A percentile compares a stretch with the other conserved stretches of the same genome.
Conservation (phyloP, 225 moss, liverwort and hornwort genomes). For the Lunularia cruciata region DNA sequence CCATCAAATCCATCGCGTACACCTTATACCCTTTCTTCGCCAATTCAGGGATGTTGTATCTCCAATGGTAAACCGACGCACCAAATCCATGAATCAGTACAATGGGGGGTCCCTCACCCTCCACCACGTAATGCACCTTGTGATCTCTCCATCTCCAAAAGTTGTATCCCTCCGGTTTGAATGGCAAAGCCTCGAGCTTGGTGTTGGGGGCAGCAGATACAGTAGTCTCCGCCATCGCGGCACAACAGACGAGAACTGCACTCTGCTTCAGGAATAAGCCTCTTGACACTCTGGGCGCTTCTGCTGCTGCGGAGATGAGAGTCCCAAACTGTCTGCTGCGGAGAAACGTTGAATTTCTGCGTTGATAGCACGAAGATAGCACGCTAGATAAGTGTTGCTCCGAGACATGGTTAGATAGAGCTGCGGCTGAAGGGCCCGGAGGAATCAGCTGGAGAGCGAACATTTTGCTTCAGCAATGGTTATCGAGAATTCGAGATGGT, state of each 20-base stretch:
- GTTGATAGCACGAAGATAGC: not conserved
- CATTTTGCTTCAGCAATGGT: not conserved
- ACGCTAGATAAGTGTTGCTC: not conserved
- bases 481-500: too few species aligned
- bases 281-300: constrained; percentile 27
- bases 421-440: not conserved
- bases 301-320: not conserved
- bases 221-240: constrained; percentile 42
- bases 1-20: constrained; percentile 89
- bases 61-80: constrained; percentile 92
- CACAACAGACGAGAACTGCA: constrained; percentile 32
- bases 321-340: not conserved
- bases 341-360: not conserved
- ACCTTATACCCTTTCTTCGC: constrained; percentile 79
- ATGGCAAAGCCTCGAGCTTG: constrained; percentile 52
- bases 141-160: constrained; percentile 90
- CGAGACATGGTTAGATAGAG: not conserved
- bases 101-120: constrained; percentile 84
- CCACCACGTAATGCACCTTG: constrained; percentile 88
- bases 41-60: constrained; percentile 89
- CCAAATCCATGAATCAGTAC: constrained; percentile 97
- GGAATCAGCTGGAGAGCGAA: not conserved
- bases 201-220: constrained; percentile 2
- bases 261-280: constrained; percentile 35
- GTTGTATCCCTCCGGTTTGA: constrained; percentile 77